Evolutionary conservation across 129 eudicot species (phyloP), one percentile per base, ranked within the genome.

Genomic region (Centella asiatica): DNA sequence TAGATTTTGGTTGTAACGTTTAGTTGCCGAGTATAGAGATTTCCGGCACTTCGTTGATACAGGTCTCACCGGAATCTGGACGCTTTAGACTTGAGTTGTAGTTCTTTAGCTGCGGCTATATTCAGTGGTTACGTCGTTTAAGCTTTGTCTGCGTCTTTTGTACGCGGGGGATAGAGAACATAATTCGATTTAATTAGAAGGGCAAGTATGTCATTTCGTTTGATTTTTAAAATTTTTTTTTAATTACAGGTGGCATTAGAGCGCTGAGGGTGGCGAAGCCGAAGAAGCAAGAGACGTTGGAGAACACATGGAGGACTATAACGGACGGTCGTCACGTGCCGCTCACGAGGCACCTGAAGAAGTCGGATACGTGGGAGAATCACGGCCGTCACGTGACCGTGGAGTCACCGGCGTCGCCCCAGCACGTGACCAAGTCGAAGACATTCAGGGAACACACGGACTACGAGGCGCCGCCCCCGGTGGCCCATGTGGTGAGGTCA

Each of bases 241-340:
- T 2, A 22, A 15, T 23, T 46, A 48, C 73, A 85, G 95, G 89
- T 45, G 82, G 73, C 37, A 53, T 25, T 4, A 79, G 44, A 64
- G 76, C 81, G n/a, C 26, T 72, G 66, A 69, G 76, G 59, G 86
- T 82, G 69, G 34, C 81, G 47, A 77, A 77, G 37, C 76, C 80
- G 7, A 77, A 52, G 63, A 73, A 62, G 70, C 82, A 77, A 19
- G 95, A 86, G 54, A 82, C 95, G 13, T 49, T 86, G 45, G 95
- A 86, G 80, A 79, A 47, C 76, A 86, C 95, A 20, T 86, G 95
- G 95, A 86, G 72, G 57, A 65, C 76, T 48, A 86, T 86, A 70
- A 82, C 89, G 23, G 89, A 82, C 53, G 86, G 86, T 8, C 83
- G 89, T 69, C 86, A 77, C 72, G 64, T 80, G 64, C 90, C 90